Evolutionary conservation across 208 protist species (phyloP).

Genomic region (Kentomonas sorsogonicus): DNA sequence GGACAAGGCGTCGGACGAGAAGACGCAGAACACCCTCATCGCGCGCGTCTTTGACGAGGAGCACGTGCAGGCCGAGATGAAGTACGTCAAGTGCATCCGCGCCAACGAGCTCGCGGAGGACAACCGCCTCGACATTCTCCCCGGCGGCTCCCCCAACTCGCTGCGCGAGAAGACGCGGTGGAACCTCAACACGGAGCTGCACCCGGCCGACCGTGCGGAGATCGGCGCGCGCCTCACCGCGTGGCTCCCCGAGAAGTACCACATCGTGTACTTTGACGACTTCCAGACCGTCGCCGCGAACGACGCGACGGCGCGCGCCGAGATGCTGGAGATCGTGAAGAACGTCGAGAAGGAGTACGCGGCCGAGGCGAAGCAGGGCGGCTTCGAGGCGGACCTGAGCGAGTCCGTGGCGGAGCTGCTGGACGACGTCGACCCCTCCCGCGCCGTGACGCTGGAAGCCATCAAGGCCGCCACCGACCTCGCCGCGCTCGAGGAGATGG

Average conservation of each 20-base stretch:
- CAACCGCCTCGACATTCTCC: constrained; percentile 84
- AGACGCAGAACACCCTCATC: constrained; percentile 70
- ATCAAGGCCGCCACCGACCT: constrained; percentile 68
- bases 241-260: constrained; percentile 88
- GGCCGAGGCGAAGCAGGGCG: constrained; percentile 56
- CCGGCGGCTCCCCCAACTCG: constrained; percentile 78
- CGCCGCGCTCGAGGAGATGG: constrained; percentile 74
- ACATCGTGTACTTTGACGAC: constrained; percentile 87
- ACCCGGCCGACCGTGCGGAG: constrained; percentile 71
- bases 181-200: constrained; percentile 83
- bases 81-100: constrained; percentile 87
- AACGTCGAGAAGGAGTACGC: constrained; percentile 77
- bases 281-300: constrained; percentile 86
- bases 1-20: constrained; percentile 41
- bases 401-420: constrained; percentile 56
- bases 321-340: constrained; percentile 75
- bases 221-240: constrained; percentile 75
- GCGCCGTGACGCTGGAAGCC: constrained; percentile 59
- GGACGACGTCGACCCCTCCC: constrained; percentile 76
- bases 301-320: constrained; percentile 48
- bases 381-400: constrained; percentile 63
- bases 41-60: constrained; percentile 86
- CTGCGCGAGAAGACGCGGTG: constrained; percentile 86
- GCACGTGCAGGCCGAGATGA: constrained; percentile 87
- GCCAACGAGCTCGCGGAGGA: constrained; percentile 85